Percentiles rank a stretch among this genome's conserved stretches.
Conservation (phyloP, 2,329 filamentous ascomycete species). For the Laburnicola sp. region DNA sequence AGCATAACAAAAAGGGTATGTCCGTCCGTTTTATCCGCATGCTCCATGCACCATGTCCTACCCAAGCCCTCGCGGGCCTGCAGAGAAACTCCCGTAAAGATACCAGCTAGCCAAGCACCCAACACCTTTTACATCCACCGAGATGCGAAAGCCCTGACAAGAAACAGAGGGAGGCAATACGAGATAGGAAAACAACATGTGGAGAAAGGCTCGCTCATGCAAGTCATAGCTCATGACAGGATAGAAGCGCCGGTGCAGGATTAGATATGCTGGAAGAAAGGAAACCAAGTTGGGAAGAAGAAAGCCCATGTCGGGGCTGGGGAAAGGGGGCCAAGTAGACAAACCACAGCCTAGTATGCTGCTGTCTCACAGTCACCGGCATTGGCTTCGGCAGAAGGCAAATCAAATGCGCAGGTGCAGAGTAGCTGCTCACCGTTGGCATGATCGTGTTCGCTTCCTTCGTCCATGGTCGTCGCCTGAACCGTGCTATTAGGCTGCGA, state of each 20-base stretch:
- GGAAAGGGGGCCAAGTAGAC: neutral
- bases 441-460: constrained; percentile 18
- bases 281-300: constrained; percentile 12
- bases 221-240: constrained; percentile 31
- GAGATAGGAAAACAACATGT: constrained; percentile 19
- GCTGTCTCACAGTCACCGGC: too few species aligned
- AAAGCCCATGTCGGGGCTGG: neutral
- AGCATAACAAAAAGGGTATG: constrained; percentile 35
- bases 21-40: constrained; percentile 31
- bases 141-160: constrained; percentile 18
- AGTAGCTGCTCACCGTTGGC: constrained; percentile 12
- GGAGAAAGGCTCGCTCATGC: constrained; percentile 26
- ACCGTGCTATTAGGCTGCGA: constrained; percentile 21
- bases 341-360: neutral
- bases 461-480: constrained; percentile 18
- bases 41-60: constrained; percentile 39
- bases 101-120: constrained; percentile 6
- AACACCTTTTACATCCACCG: constrained; percentile 27
- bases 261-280: constrained; percentile 30
- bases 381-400: too few species aligned
- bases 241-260: constrained; percentile 26
- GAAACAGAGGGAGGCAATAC: constrained; percentile 20
- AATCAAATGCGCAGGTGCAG: neutral
- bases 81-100: constrained; percentile 5
- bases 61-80: constrained; percentile 10